These are phyloP conservation scores for Neoboletus magnificus DNA, from an alignment of 768 basidiomycete species.

Conservation along the genomic window DNA sequence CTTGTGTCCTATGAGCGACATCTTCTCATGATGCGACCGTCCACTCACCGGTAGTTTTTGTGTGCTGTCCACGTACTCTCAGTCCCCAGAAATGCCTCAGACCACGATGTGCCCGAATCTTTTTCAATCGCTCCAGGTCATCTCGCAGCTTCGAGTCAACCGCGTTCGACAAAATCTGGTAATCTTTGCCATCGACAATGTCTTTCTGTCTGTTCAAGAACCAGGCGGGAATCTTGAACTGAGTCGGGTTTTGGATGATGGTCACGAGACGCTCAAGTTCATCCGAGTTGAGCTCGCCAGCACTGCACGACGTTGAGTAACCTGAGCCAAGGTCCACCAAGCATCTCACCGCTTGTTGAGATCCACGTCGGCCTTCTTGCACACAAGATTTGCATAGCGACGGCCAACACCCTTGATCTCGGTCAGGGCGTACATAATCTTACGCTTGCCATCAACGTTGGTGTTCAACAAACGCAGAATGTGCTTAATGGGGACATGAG, in stretches of 20 bases:
- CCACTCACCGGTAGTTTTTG: constrained; percentile 89
- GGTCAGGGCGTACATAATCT: constrained; percentile 98
- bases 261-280: constrained; percentile 98
- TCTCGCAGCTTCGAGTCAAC: constrained; percentile 99
- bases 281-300: constrained; percentile 98
- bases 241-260: constrained; percentile 98
- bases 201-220: constrained; percentile 99
- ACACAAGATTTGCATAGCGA: constrained; percentile 97
- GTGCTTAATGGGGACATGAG: constrained; percentile 55
- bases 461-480: constrained; percentile 99
- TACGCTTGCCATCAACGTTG: constrained; percentile 98
- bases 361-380: constrained; percentile 99
- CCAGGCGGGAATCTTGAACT: constrained; percentile 99
- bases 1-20: constrained; percentile 36
- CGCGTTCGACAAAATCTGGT: constrained; percentile 91
- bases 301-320: constrained; percentile 47
- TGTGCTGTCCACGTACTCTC: constrained; percentile 97
- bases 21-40: neutral
- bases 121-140: constrained; percentile 97
- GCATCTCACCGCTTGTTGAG: constrained; percentile 89
- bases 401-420: constrained; percentile 99
- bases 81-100: constrained; percentile 92
- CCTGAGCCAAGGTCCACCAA: neutral
- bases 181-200: constrained; percentile 95
- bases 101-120: constrained; percentile 96